These are phyloP conservation scores for Tulasnella sp. DNA, from an alignment of 768 basidiomycete species.

Conservation along the genomic window DNA sequence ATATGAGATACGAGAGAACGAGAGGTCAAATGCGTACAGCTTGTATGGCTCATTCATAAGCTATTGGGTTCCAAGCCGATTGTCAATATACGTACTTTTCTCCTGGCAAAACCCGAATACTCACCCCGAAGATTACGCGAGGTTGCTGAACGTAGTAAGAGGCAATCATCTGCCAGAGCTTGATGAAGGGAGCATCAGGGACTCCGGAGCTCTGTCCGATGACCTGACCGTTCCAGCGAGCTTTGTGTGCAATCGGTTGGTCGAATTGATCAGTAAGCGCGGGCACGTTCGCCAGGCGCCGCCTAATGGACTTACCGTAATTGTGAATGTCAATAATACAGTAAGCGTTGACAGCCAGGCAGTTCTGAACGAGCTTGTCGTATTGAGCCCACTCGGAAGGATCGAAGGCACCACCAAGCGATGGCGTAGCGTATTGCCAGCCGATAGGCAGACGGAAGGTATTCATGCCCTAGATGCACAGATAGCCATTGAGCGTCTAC, in stretches of 20 bases:
- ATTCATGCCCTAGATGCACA: conserved; percentile 21
- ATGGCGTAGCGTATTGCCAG: conserved; percentile 26
- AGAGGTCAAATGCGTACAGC: conserved; percentile 39
- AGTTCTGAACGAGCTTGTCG: conserved; percentile 14
- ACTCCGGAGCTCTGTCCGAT: conserved; percentile 20
- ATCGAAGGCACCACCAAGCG: conserved; percentile 11
- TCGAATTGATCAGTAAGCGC: not conserved
- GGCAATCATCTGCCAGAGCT: conserved; percentile 19
- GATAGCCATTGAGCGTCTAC: not conserved
- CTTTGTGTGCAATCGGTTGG: not conserved
- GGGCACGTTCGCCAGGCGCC: not conserved
- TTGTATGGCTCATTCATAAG: conserved; percentile 58
- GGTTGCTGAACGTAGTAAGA: conserved; percentile 2
- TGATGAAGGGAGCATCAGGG: not conserved
- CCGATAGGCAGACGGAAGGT: conserved; percentile 32
- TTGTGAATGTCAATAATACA: conserved; percentile 31
- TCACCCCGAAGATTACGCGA: conserved; percentile 38
- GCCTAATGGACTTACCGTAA: not conserved
- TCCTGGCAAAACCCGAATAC: not conserved
- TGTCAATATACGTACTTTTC: not conserved
- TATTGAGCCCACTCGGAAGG: not conserved
- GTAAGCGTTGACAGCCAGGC: not conserved
- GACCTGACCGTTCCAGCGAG: conserved; percentile 28
- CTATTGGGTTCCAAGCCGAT: not conserved
- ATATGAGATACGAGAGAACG: not conserved